Base-by-base conservation (phyloP, 208 protist genomes). In the Tetramitus jugosus region DNA sequence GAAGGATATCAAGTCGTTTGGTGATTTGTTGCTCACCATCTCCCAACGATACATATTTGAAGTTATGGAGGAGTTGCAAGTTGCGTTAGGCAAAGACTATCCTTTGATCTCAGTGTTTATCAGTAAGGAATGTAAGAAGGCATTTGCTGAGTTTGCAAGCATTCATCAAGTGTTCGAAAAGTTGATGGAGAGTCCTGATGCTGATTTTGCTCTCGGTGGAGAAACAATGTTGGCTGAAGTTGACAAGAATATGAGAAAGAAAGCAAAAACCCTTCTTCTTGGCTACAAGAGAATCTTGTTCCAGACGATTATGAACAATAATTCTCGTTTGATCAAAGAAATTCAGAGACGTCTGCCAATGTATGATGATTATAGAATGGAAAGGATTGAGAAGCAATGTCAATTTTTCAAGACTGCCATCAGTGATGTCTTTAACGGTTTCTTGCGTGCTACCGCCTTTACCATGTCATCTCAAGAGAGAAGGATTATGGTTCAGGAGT, bases 401-500 rank as follows among this genome's bases (percentile, higher is more conserved):
- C 14, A 31, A 29, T 68, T 68, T 29, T 68, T 43, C 35, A 68
- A 68, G n/a, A n/a, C 4, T 29, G 14, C 6, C 29, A 10, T 68
- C 0, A 68, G 42, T 43, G 62, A 68, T 43, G 14, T 68, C 10
- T 43, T 29, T 43, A 33, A 42, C 13, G 33, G n/a, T 43, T 68
- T 40, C 6, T n/a, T 14, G 42, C 6, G 20, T 0, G 13, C 14
- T 2, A 37, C 29, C 29, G 62, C 35, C 6, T 68, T 29, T 26
- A 43, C 8, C 1, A 23, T 68, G 14, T 37, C n/a, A 1, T 68
- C 62, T 10, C 39, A 68, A 42, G n/a, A 20, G 29, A 40, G 62
- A 68, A 68, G 42, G 29, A 68, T 68, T 17, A 23, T 43, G 8
- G 62, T 68, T 43, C 35, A 68, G 8, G 62, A 68, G 42, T 68